Evolutionary conservation across 257 asterid genomes (phyloP).

Genomic region (Scutellaria galericulata): DNA sequence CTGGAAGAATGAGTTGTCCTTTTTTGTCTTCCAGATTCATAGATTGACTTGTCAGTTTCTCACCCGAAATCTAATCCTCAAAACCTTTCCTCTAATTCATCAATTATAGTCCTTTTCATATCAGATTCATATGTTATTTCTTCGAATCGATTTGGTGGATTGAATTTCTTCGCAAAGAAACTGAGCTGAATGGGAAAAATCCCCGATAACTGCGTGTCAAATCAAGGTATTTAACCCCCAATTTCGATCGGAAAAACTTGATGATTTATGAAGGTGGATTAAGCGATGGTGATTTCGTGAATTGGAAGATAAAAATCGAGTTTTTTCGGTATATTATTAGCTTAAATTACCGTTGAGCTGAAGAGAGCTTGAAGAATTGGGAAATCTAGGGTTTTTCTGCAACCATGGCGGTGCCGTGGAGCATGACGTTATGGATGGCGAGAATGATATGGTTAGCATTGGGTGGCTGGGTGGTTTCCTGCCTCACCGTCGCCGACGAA

Average conservation of each 20-base stretch:
- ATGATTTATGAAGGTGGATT: constrained; percentile 28
- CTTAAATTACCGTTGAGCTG: background rate
- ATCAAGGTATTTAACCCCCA: background rate
- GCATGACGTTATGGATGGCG: constrained; percentile 64
- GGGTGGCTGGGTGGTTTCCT: constrained; percentile 68
- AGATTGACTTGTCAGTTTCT: constrained; percentile 16
- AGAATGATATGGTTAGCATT: constrained; percentile 76
- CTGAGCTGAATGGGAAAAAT: background rate
- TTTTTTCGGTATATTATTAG: background rate
- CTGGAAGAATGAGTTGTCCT: background rate
- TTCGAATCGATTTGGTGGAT: background rate
- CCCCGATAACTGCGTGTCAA: background rate
- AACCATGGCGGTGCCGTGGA: constrained; percentile 83
- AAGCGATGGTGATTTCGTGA: constrained; percentile 17
- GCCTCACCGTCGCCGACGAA: constrained; percentile 82
- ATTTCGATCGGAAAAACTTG: background rate
- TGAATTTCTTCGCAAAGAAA: background rate
- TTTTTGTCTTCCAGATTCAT: background rate
- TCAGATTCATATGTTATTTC: background rate
- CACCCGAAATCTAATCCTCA: constrained; percentile 8
- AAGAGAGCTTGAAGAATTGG: background rate
- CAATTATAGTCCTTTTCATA: background rate
- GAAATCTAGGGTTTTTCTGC: constrained; percentile 18
- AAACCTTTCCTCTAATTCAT: background rate
- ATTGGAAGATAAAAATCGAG: constrained; percentile 4